These are phyloP conservation scores for Hypoxylon sp. DNA, from an alignment of 2,329 filamentous ascomycete genomes.

Conservation along the genomic window DNA sequence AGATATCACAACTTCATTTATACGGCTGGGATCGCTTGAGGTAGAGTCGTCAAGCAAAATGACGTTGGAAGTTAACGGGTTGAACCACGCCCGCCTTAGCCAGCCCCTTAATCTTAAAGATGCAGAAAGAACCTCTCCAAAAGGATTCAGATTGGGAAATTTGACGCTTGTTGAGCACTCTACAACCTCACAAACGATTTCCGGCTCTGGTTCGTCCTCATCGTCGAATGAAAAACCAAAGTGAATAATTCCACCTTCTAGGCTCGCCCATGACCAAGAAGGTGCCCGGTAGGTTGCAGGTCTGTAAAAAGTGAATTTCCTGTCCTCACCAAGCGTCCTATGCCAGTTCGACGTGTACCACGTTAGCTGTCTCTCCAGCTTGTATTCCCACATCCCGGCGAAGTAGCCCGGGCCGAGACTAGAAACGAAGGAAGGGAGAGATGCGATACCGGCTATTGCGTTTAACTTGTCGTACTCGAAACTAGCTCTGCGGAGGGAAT, in stretches of 20 bases:
- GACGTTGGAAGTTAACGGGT: conserved; percentile 1
- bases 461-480: background rate
- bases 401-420: background rate
- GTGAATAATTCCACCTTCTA: conserved; percentile 1
- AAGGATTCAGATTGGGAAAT: conserved; percentile 1
- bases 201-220: background rate
- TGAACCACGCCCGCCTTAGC: background rate
- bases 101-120: background rate
- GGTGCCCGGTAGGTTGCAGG: background rate
- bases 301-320: background rate
- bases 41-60: background rate
- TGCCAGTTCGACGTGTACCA: background rate
- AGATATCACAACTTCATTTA: background rate
- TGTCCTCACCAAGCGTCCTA: background rate
- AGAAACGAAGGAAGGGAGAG: background rate
- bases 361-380: background rate
- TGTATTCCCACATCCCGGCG: conserved; percentile 1
- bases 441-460: background rate
- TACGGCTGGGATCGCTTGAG: background rate
- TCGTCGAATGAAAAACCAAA: conserved; percentile 4
- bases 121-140: conserved; percentile 1
- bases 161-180: background rate
- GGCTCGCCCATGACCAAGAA: conserved; percentile 4
- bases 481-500: background rate
- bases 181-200: background rate